Evolutionary conservation across 2,329 filamentous ascomycete species (phyloP).

Genomic region (Botryotinia globosa): DNA sequence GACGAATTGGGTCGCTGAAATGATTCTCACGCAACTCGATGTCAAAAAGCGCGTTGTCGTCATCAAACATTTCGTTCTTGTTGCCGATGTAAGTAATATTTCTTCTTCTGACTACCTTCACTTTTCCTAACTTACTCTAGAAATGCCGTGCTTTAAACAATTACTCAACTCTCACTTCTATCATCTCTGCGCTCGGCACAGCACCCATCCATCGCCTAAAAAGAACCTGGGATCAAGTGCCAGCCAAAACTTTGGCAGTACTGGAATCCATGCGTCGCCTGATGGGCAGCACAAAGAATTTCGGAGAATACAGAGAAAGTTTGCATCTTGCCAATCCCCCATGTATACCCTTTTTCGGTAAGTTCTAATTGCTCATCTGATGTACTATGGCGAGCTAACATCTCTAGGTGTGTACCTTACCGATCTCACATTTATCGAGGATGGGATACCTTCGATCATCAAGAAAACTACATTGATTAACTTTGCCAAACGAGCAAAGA

Average conservation of each 20-base stretch:
- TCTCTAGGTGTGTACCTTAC: slow-evolving; percentile 84
- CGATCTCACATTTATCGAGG: slow-evolving; percentile 96
- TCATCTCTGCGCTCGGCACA: slow-evolving; percentile 92
- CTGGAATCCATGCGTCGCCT: slow-evolving; percentile 89
- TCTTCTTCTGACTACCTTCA: slow-evolving; percentile 18
- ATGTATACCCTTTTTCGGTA: slow-evolving; percentile 98
- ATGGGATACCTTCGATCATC: slow-evolving; percentile 92
- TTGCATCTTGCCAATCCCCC: slow-evolving; percentile 91
- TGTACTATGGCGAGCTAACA: slow-evolving; percentile 21
- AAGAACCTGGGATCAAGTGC: slow-evolving; percentile 92
- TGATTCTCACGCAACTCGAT: slow-evolving; percentile 93
- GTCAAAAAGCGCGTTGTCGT: slow-evolving; percentile 95
- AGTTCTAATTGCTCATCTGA: slow-evolving; percentile 33
- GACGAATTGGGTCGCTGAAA: slow-evolving; percentile 99
- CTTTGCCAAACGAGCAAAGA: slow-evolving; percentile 97
- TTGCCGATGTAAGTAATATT: slow-evolving; percentile 85
- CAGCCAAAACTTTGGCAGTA: slow-evolving; percentile 73
- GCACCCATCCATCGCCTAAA: slow-evolving; percentile 92
- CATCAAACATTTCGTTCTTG: slow-evolving; percentile 96
- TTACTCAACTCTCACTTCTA: slow-evolving; percentile 94
- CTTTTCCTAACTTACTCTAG: slow-evolving; percentile 46
- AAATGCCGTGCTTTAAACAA: slow-evolving; percentile 95
- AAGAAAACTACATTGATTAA: slow-evolving; percentile 98
- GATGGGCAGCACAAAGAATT: slow-evolving; percentile 98
- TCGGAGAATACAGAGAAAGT: slow-evolving; percentile 91